A percentile compares a stretch with the other conserved stretches of the same genome.
These are phyloP conservation scores for Prunus salicina DNA, from an alignment of 306 rosid species.

Conservation along the genomic window DNA sequence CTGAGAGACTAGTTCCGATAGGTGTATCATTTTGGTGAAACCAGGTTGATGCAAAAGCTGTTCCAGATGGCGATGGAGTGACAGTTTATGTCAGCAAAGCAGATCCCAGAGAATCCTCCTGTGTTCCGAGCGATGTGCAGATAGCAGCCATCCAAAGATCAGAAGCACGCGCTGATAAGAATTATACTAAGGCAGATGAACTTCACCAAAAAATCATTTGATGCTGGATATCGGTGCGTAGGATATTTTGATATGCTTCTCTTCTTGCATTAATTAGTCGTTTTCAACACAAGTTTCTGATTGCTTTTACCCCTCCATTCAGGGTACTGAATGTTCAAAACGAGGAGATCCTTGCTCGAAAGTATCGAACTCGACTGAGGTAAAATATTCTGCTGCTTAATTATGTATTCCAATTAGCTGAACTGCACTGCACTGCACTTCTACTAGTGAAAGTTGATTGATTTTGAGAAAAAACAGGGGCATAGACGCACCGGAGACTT, in stretches of 20 bases:
- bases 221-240: conserved; percentile 71
- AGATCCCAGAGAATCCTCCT: conserved; percentile 67
- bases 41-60: conserved; percentile 76
- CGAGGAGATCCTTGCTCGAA: conserved; percentile 66
- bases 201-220: conserved; percentile 59
- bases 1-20: not conserved
- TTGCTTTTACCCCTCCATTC: not conserved
- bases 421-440: not conserved
- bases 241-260: conserved; percentile 1
- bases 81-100: conserved; percentile 79
- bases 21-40: conserved; percentile 18
- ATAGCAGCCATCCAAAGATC: conserved; percentile 52
- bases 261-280: not conserved
- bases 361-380: conserved; percentile 85
- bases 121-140: conserved; percentile 51
- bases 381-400: conserved; percentile 17
- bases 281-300: not conserved
- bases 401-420: not conserved
- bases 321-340: conserved; percentile 57
- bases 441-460: not conserved
- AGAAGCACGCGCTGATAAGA: conserved; percentile 47
- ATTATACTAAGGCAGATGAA: conserved; percentile 60
- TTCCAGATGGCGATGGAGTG: conserved; percentile 85
- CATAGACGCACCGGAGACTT: conserved; percentile 86
- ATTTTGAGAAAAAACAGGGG: conserved; percentile 53